Evolutionary conservation across 495 filamentous ascomycete genomes (phyloP).

Genomic region (Neurospora sp.): DNA sequence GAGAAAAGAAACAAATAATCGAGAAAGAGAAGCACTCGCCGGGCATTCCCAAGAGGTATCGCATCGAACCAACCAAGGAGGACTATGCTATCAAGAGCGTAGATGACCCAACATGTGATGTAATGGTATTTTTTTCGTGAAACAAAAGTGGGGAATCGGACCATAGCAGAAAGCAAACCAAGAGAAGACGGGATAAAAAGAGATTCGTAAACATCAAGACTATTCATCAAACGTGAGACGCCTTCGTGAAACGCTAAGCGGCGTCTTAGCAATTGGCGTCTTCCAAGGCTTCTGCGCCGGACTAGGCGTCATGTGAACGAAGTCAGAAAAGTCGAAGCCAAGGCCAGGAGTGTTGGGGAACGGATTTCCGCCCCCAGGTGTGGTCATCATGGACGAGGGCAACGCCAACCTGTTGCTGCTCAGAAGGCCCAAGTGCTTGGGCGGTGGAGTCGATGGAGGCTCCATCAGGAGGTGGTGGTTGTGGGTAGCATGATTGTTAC

Average conservation of each 20-base stretch:
- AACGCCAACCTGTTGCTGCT: slow-evolving; percentile 48
- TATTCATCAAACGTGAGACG: slow-evolving; percentile 38
- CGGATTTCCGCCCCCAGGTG: slow-evolving; percentile 56
- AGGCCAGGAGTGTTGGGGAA: slow-evolving; percentile 52
- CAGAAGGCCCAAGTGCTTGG: slow-evolving; percentile 31
- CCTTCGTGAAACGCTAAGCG: slow-evolving; percentile 29
- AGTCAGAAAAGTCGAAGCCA: slow-evolving; percentile 91
- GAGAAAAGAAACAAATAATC: not conserved
- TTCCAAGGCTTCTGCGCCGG: slow-evolving; percentile 82
- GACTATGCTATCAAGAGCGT: not conserved
- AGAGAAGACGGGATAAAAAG: not conserved
- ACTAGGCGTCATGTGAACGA: slow-evolving; percentile 92
- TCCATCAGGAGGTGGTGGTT: slow-evolving; percentile 34
- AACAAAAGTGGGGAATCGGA: not conserved
- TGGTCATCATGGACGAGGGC: slow-evolving; percentile 85
- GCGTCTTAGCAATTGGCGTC: slow-evolving; percentile 48
- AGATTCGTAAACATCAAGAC: slow-evolving; percentile 2
- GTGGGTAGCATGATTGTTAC: not conserved
- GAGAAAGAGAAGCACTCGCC: not conserved
- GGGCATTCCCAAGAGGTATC: not conserved
- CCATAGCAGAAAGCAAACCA: not conserved
- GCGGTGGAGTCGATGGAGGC: slow-evolving; percentile 81
- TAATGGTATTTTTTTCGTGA: slow-evolving; percentile 2
- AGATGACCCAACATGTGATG: not conserved
- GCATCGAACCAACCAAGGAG: not conserved